Evolutionary conservation across 176 grass and related monocot genomes (phyloP), one percentile per base, ranked within the genome.

Genomic region (Avena insularis): DNA sequence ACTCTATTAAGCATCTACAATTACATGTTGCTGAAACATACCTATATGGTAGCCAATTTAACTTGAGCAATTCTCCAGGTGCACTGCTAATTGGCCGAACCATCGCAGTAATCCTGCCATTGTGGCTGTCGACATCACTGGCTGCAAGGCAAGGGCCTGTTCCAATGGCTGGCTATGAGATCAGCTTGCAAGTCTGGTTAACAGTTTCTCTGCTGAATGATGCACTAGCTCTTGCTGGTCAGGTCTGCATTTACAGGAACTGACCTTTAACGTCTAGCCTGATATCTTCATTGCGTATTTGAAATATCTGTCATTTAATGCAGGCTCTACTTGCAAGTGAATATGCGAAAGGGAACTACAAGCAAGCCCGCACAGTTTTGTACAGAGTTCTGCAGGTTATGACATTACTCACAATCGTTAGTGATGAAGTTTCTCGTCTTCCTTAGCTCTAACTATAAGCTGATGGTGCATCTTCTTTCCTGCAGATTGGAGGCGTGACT

Each of bases 101-200:
- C 61, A 86, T 95, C 12, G 84, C 96, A 48, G 91, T 95, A 71
- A 65, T 93, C 84, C 56, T 95, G 27, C 95, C 93, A 23, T 75
- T 95, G 82, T 94, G 91, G 21, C 20, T 98, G 33, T 88, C 93
- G 15, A 94, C 96, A 78, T 98, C 96, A 80, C 47, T 92, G 57
- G 96, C 93, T 67, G 84, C 93, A 75, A 90, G 90, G 89, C 91
- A 95, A 92, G 96, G 96, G 15, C 82, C 93, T 81, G 78, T 98
- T 91, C 90, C 91, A 77, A 98, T 95, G 96, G 96, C 93, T 16
- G 93, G 91, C 47, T 88, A 98, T 56, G 86, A 98, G 79, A 92
- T 98, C 84, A 95, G 96, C 58, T 89, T 98, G 82, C 93, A 98
- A 89, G 90, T 98, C 23, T 98, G 96, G 96, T 64, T 98, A 74